Evolutionary conservation across 23 red algal genomes (phyloP), one percentile per base, ranked within the genome.

Genomic region (Chondrus crispus): DNA sequence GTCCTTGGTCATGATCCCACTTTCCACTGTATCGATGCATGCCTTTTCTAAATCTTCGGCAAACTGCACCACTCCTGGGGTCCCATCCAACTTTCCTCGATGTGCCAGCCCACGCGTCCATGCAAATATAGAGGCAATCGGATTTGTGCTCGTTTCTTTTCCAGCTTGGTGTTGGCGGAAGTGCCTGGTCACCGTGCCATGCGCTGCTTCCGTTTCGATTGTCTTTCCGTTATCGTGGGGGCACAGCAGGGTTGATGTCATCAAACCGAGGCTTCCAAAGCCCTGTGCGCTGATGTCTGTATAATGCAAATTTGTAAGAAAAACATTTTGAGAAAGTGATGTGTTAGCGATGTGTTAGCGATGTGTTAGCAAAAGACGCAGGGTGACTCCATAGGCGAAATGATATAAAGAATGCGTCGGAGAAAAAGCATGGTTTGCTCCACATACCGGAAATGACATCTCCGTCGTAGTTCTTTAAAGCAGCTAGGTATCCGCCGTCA

Each of bases 391-490:
- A 36, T 35, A 5, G 62, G 30, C 62, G 30, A 68, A 68, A 36
- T 36, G 62, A 2, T 32, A 24, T 29, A 63, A 3, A 3, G 3
- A 3, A 3, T 2, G 6, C 3, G 58, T 2, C 58, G 5, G 2
- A 3, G 3, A n/a, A n/a, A n/a, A n/a, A n/a, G n/a, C n/a, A n/a
- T n/a, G 30, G 30, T 1, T 4, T n/a, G n/a, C n/a, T n/a, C n/a
- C 22, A 53, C 88, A 30, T 83, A 92, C 76, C 72, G 19, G 60
- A 87, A 73, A 88, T 94, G 41, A 90, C 96, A 69, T 98, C 96
- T 7, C 96, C 96, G 62, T 98, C 96, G 52, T 98, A 98, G 81
- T 98, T 98, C 87, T 98, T 98, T 6, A 93, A 83, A 18, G 96
- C 96, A 22, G 81, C 84, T 14, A 98, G 38, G 74, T 93, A 95